A percentile compares a stretch with the other conserved stretches of the same genome.
These are phyloP conservation scores for Marchantia polymorpha DNA, from an alignment of 225 moss, liverwort and hornwort genomes.

Conservation along the genomic window DNA sequence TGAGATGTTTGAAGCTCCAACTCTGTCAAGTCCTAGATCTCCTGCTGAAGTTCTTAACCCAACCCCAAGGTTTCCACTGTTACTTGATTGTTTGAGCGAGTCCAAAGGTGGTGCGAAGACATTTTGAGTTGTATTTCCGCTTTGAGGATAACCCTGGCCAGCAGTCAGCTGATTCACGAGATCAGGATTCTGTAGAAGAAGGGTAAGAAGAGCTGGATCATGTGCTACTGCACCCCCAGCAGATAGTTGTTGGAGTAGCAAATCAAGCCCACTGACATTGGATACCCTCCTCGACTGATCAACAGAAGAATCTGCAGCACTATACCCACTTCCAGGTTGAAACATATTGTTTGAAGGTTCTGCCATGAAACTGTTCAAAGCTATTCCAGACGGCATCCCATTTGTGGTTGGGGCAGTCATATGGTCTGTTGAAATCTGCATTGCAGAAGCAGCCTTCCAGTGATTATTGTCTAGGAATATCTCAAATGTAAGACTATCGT, in stretches of 20 bases:
- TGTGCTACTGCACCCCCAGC: conserved; percentile 45
- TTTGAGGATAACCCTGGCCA: conserved; percentile 46
- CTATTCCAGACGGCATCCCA: conserved; percentile 6
- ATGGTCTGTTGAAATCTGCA: conserved; percentile 13
- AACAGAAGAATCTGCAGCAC: conserved; percentile 4
- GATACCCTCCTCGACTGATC: conserved; percentile 17
- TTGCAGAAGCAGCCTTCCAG: conserved; percentile 18
- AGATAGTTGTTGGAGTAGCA: conserved; percentile 31
- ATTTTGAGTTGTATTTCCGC: conserved; percentile 43
- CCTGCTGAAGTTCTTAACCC: conserved; percentile 35
- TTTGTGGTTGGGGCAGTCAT: conserved; percentile 2
- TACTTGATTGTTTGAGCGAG: conserved; percentile 44
- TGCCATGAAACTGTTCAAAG: background rate
- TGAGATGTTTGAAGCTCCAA: conserved; percentile 47
- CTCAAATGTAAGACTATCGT: conserved; percentile 87
- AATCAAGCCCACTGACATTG: conserved; percentile 21
- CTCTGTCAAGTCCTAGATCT: conserved; percentile 48
- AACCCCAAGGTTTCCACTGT: conserved; percentile 38
- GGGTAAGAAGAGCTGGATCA: conserved; percentile 87
- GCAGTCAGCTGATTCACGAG: conserved; percentile 80
- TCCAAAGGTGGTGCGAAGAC: conserved; percentile 48
- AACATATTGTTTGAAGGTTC: conserved; percentile 13
- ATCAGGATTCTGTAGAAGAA: conserved; percentile 86
- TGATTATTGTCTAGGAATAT: conserved; percentile 48
- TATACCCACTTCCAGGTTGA: background rate